phyloP scores from a whole-genome alignment of 2,329 filamentous ascomycete genomes.

The Dichotomopilus funicola region DNA sequence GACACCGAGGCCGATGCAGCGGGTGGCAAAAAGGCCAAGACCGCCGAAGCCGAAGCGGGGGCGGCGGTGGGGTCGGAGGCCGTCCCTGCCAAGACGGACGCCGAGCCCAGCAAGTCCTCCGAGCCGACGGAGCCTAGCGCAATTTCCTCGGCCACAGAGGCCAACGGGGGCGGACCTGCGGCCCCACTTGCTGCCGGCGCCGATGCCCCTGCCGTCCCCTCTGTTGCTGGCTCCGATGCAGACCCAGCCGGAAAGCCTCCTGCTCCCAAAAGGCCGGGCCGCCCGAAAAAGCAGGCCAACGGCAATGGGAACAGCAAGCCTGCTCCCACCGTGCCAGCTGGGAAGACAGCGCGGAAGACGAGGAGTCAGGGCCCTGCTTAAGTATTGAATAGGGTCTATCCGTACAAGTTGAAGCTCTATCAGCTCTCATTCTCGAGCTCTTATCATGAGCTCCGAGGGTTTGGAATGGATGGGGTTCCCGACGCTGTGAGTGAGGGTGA shows the following conservation, averaged over 20 bases:
- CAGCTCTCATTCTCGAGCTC: no score
- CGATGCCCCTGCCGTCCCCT: no score
- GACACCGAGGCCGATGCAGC: background rate
- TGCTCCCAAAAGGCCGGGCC: constrained; percentile 29
- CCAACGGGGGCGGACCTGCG: background rate
- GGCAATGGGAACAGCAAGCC: background rate
- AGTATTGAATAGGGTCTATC: background rate
- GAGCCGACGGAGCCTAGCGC: no score
- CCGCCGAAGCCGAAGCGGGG: background rate
- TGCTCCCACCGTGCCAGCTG: constrained; percentile 11
- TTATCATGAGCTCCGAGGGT: no score
- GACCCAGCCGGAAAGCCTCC: background rate
- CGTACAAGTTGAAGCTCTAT: no score
- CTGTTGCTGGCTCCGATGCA: no score
- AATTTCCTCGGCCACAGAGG: background rate
- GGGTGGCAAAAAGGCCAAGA: constrained; percentile 8
- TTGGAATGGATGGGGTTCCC: no score
- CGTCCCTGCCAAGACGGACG: background rate
- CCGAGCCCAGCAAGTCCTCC: background rate
- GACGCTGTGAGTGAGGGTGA: no score
- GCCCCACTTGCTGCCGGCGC: background rate
- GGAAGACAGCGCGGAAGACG: constrained; percentile 23
- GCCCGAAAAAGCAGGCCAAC: constrained; percentile 30
- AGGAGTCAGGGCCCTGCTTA: constrained; percentile 25
- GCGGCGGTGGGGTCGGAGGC: background rate